Evolutionary conservation across 345 rosid species (phyloP).

Genomic region (Kandelia obovata): DNA sequence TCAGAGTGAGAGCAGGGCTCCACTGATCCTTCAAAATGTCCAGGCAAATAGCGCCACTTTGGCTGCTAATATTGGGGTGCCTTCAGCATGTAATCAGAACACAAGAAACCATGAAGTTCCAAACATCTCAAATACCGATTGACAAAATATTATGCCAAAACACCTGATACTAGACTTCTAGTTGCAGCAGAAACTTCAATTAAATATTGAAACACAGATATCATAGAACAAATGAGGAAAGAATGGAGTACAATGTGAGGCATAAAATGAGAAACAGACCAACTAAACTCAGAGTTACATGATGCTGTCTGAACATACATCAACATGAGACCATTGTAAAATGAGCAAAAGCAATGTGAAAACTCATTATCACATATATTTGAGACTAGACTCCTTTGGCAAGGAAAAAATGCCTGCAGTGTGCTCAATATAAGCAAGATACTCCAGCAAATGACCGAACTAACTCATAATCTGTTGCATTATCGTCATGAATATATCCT

Average conservation of each 20-base stretch:
- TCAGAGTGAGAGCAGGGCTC: slow-evolving; percentile 98
- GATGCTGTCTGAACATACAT: background rate
- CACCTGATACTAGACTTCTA: background rate
- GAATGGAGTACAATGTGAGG: background rate
- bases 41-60: slow-evolving; percentile 97
- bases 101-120: background rate
- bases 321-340: background rate
- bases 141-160: background rate
- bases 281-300: background rate
- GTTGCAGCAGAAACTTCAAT: background rate
- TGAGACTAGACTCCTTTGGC: too few species aligned
- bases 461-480: too few species aligned
- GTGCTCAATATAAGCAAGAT: too few species aligned
- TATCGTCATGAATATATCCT: too few species aligned
- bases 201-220: background rate
- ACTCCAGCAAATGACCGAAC: too few species aligned
- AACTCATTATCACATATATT: background rate
- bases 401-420: too few species aligned
- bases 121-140: background rate
- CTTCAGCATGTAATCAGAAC: slow-evolving; percentile 31
- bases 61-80: slow-evolving; percentile 99
- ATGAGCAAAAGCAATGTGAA: background rate
- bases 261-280: background rate
- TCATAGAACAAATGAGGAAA: background rate
- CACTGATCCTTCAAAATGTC: slow-evolving; percentile 98